A percentile compares a stretch with the other conserved stretches of the same genome.
phyloP scores from a whole-genome alignment of 164 flowering plant species.

The Warburgia ugandensis region DNA sequence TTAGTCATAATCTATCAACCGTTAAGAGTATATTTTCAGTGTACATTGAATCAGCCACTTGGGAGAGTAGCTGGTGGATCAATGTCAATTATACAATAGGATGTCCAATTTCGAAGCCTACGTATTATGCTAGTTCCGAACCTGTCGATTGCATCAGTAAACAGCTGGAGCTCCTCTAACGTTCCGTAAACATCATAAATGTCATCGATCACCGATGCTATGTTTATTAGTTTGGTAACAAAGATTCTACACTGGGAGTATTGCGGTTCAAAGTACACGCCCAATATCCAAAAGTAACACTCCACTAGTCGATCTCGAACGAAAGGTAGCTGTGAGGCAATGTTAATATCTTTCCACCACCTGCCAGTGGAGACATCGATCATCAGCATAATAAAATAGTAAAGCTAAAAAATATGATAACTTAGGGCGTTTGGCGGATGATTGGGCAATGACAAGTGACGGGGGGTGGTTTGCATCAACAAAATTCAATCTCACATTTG shows the following conservation, averaged over 20 bases:
- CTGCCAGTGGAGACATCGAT: not conserved
- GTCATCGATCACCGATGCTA: slow-evolving; percentile 49
- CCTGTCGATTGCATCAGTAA: slow-evolving; percentile 45
- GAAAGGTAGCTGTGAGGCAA: not conserved
- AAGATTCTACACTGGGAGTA: not conserved
- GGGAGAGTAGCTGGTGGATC: too few species aligned
- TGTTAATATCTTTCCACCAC: slow-evolving; percentile 4
- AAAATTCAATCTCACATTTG: not conserved
- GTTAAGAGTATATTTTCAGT: too few species aligned
- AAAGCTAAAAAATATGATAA: too few species aligned
- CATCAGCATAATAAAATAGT: not conserved
- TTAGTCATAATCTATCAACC: not conserved
- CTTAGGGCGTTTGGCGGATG: not conserved
- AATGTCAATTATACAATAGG: too few species aligned
- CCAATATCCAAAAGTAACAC: slow-evolving; percentile 9
- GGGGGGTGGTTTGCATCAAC: not conserved
- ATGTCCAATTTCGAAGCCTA: too few species aligned
- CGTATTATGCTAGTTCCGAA: too few species aligned
- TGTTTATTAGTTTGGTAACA: slow-evolving; percentile 34
- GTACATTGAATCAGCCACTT: too few species aligned
- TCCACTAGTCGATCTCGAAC: slow-evolving; percentile 2
- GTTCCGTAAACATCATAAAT: slow-evolving; percentile 51
- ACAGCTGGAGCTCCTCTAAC: slow-evolving; percentile 37
- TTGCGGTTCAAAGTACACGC: not conserved
- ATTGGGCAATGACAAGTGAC: not conserved